phyloP scores from a whole-genome alignment of 2,329 filamentous ascomycete species.

The Colletotrichum sp. region DNA sequence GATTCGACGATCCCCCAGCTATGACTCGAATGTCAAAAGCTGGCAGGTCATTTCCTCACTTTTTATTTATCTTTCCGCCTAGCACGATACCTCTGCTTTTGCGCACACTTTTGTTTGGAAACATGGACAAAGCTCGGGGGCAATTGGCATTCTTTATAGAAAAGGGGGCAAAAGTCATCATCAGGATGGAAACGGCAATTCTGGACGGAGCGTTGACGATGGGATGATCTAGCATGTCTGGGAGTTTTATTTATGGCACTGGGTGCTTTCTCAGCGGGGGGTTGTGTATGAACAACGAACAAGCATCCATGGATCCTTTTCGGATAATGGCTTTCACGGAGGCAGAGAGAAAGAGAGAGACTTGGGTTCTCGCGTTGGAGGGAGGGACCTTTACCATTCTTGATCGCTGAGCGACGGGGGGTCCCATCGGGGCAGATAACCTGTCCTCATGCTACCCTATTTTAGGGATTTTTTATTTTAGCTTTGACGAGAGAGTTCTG shows the following conservation, averaged over 20 bases:
- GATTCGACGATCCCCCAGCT: neutral
- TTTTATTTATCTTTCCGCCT: neutral
- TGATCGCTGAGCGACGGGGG: conserved; percentile 7
- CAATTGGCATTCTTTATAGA: neutral
- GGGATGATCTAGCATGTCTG: conserved; percentile 12
- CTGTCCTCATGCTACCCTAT: neutral
- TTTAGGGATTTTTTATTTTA: neutral
- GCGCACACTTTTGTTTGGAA: neutral
- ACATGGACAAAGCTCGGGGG: neutral
- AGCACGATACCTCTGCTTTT: conserved; percentile 6
- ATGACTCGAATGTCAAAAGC: neutral
- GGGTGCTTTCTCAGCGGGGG: neutral
- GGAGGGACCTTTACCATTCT: neutral
- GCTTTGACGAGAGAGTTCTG: neutral
- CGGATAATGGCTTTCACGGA: neutral
- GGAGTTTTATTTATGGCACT: neutral
- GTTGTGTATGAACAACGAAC: conserved; percentile 7
- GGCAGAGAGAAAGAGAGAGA: neutral
- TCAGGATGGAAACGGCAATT: neutral
- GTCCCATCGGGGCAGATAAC: neutral
- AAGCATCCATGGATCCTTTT: neutral
- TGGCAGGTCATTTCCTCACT: neutral
- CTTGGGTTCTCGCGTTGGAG: neutral
- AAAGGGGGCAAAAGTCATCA: neutral
- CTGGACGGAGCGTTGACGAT: neutral